Conservation (phyloP, 2,329 filamentous ascomycete species). For the Cladosporium sp. region DNA sequence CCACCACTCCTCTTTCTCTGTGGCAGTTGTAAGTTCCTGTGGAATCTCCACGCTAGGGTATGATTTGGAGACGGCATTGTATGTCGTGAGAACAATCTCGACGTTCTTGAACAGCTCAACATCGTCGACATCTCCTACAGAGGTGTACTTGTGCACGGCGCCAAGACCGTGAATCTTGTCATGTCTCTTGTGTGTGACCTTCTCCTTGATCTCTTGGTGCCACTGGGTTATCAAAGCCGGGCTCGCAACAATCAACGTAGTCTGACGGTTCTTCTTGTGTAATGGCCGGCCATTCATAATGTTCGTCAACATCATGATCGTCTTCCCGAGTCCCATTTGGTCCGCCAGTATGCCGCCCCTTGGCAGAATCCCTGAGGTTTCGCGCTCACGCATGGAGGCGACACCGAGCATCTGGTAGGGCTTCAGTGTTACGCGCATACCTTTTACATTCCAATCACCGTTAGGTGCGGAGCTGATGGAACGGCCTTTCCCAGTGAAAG, state of each 20-base stretch:
- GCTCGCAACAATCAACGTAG: slow-evolving; percentile 42
- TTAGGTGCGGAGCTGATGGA: slow-evolving; percentile 31
- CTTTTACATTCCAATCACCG: slow-evolving; percentile 41
- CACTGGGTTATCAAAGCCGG: slow-evolving; percentile 40
- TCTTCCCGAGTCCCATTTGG: slow-evolving; percentile 91
- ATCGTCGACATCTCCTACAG: background rate
- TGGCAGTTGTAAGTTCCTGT: slow-evolving; percentile 31
- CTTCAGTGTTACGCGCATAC: slow-evolving; percentile 45
- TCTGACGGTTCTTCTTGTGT: slow-evolving; percentile 18
- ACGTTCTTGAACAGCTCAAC: slow-evolving; percentile 12
- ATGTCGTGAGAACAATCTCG: slow-evolving; percentile 39
- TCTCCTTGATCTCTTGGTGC: slow-evolving; percentile 26
- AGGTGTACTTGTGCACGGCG: slow-evolving; percentile 1
- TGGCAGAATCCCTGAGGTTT: slow-evolving; percentile 36
- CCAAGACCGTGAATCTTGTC: slow-evolving; percentile 21
- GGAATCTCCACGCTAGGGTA: slow-evolving; percentile 40
- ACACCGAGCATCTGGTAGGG: slow-evolving; percentile 45
- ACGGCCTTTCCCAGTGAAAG: slow-evolving; percentile 32
- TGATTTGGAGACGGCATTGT: slow-evolving; percentile 36
- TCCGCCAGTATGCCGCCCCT: slow-evolving; percentile 80
- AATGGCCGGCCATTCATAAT: slow-evolving; percentile 37
- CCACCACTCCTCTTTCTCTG: slow-evolving; percentile 39
- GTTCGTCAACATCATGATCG: slow-evolving; percentile 58
- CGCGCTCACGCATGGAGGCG: slow-evolving; percentile 34
- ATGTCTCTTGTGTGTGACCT: slow-evolving; percentile 16